phyloP scores from a whole-genome alignment of 331 rosid species.

The Acacia pycnantha region DNA sequence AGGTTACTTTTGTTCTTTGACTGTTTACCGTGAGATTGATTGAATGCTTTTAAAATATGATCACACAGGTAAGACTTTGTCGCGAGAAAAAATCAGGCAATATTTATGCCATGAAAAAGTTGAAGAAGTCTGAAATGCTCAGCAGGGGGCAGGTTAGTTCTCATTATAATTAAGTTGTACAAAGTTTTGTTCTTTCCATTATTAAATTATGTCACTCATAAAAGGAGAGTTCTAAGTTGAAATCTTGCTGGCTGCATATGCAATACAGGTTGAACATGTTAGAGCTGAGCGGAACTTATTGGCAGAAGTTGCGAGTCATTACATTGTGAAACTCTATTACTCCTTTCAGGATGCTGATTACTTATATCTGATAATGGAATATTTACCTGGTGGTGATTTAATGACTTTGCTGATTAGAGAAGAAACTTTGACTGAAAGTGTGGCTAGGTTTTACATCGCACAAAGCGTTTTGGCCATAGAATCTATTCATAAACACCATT shows the following conservation, averaged over 20 bases:
- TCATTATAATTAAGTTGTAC: slow-evolving; percentile 15
- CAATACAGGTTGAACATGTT: slow-evolving; percentile 87
- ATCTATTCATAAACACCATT: slow-evolving; percentile 55
- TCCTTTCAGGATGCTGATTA: slow-evolving; percentile 56
- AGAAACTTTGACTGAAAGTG: slow-evolving; percentile 61
- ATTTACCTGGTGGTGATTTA: slow-evolving; percentile 62
- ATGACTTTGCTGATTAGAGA: slow-evolving; percentile 61
- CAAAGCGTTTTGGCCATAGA: slow-evolving; percentile 57
- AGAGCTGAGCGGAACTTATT: slow-evolving; percentile 56
- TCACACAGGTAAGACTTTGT: slow-evolving; percentile 73
- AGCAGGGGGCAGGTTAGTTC: slow-evolving; percentile 87
- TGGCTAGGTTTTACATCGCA: slow-evolving; percentile 59
- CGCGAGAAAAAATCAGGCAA: slow-evolving; percentile 86
- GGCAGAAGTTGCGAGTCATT: slow-evolving; percentile 58
- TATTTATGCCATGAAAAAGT: slow-evolving; percentile 93
- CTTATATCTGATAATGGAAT: slow-evolving; percentile 62
- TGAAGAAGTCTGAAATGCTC: slow-evolving; percentile 97
- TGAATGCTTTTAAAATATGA: slow-evolving; percentile 20
- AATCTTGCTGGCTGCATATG: slow-evolving; percentile 16
- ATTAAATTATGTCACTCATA: background rate
- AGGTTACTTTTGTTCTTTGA: slow-evolving; percentile 5
- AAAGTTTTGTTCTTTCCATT: slow-evolving; percentile 15
- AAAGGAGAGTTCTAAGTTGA: background rate
- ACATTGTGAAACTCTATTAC: slow-evolving; percentile 61
- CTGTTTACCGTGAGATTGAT: background rate